Evolutionary conservation across 768 basidiomycete species (phyloP), one percentile per base, ranked within the genome.

Genomic region (Baorangia bicolor): DNA sequence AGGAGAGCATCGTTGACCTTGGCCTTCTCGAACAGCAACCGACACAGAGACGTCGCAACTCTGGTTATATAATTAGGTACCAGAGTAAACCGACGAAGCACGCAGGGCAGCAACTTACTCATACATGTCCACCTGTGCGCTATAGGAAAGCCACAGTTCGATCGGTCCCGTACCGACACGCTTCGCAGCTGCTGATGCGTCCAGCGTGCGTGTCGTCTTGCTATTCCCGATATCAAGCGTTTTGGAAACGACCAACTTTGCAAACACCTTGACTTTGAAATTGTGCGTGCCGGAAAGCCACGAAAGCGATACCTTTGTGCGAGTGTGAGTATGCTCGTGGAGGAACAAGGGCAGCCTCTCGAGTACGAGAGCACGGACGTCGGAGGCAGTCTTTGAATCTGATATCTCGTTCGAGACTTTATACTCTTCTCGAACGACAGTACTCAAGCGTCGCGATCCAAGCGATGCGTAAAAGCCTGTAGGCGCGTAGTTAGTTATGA

Each of bases 261-360:
- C 79, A 64, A 83, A 92, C 8, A 78, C 78, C 61, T 79, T 86
- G 57, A 91, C 90, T 33, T 84, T 71, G 64, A 92, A 90, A 63
- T 92, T 87, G 28, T 75, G 73, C 5, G 79, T 74, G 5, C 78
- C 74, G 20, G 79, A 83, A 28, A 92, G 73, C 90, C 90, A 92
- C 40, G 75, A 77, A 57, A 80, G 82, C 1, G 87, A 78, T 10
- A 91, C 79, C 35, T 75, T 76, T 0, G 84, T 82, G 21, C 77
- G 79, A 0, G 86, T 75, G 67, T 89, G 87, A 1, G 82, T 84
- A 52, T 94, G 90, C 64, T 98, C 96, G 49, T 96, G 88, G 5
- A 98, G 78, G 75, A 98, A 98, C 30, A 99, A 75, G 0, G 95
- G 92, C 20, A 97, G 74, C 31, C 95, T 77, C 71, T 98, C 90